Percentiles rank a stretch among this genome's conserved stretches.
These are phyloP conservation scores for Amanita bisporigera DNA, from an alignment of 1,284 basidiomycete genomes.

Conservation along the genomic window DNA sequence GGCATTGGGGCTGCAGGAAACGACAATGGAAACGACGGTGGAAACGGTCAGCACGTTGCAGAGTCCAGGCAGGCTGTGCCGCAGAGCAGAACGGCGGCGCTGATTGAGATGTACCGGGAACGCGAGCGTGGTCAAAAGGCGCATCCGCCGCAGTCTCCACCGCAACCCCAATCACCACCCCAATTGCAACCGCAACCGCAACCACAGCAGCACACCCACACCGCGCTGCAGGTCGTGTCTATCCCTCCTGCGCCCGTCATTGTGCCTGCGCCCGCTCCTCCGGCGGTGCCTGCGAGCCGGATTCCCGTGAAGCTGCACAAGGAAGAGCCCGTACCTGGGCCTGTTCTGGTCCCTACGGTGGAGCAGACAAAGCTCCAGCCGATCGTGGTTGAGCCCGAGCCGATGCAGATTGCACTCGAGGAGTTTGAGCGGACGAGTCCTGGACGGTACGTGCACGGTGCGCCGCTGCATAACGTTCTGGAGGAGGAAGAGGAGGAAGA, in stretches of 20 bases:
- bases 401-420: slow-evolving; percentile 44
- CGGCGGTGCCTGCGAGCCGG: background rate
- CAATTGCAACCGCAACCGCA: no score
- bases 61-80: slow-evolving; percentile 27
- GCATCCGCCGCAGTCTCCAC: no score
- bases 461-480: slow-evolving; percentile 83
- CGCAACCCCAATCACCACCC: no score
- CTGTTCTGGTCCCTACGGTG: slow-evolving; percentile 14
- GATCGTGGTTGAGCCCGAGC: slow-evolving; percentile 30
- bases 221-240: slow-evolving; percentile 20
- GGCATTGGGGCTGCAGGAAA: background rate
- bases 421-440: slow-evolving; percentile 66
- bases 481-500: slow-evolving; percentile 77
- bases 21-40: slow-evolving; percentile 14
- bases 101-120: slow-evolving; percentile 85
- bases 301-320: slow-evolving; percentile 20
- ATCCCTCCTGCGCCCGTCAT: slow-evolving; percentile 3
- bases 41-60: background rate
- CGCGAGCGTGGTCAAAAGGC: slow-evolving; percentile 51
- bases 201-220: slow-evolving; percentile 5
- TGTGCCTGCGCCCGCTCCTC: background rate
- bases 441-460: slow-evolving; percentile 82
- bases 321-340: slow-evolving; percentile 26
- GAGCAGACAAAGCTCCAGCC: slow-evolving; percentile 20
- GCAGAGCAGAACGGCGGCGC: slow-evolving; percentile 67